phyloP scores from a whole-genome alignment of 768 basidiomycete genomes.

The Suillus weaverae region DNA sequence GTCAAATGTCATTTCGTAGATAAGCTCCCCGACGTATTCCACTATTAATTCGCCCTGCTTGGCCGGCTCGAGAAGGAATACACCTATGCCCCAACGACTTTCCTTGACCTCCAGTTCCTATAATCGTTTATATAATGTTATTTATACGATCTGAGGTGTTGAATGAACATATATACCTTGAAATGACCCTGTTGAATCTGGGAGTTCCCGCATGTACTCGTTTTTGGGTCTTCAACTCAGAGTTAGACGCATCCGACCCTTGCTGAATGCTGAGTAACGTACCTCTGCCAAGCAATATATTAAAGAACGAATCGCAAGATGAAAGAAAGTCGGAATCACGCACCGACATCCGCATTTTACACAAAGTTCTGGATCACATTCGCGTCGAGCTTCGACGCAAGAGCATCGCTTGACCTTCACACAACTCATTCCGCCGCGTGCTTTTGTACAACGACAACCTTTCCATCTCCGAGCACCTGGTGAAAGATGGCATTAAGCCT shows the following conservation, averaged over 20 bases:
- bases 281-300: slow-evolving; percentile 22
- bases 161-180: slow-evolving; percentile 41
- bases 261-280: background rate
- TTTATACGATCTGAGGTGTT: background rate
- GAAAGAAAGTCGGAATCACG: slow-evolving; percentile 16
- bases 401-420: slow-evolving; percentile 44
- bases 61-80: slow-evolving; percentile 48
- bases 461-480: slow-evolving; percentile 54
- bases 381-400: slow-evolving; percentile 50
- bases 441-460: slow-evolving; percentile 53
- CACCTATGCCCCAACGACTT: slow-evolving; percentile 53
- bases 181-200: slow-evolving; percentile 44
- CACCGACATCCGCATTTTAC: slow-evolving; percentile 49
- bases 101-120: slow-evolving; percentile 45
- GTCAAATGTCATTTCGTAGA: slow-evolving; percentile 46
- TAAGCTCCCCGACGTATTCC: slow-evolving; percentile 73
- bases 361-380: slow-evolving; percentile 74
- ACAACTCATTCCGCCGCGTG: slow-evolving; percentile 31
- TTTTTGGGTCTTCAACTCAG: slow-evolving; percentile 28
- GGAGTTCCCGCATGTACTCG: slow-evolving; percentile 45
- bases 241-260: background rate
- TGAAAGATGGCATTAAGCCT: background rate
- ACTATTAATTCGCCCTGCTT: slow-evolving; percentile 46
- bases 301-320: background rate
- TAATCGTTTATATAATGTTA: background rate